Percentiles rank a stretch among this genome's conserved stretches.
Conservation (phyloP, 148 eudicot genomes). For the Fagopyrum tataricum region DNA sequence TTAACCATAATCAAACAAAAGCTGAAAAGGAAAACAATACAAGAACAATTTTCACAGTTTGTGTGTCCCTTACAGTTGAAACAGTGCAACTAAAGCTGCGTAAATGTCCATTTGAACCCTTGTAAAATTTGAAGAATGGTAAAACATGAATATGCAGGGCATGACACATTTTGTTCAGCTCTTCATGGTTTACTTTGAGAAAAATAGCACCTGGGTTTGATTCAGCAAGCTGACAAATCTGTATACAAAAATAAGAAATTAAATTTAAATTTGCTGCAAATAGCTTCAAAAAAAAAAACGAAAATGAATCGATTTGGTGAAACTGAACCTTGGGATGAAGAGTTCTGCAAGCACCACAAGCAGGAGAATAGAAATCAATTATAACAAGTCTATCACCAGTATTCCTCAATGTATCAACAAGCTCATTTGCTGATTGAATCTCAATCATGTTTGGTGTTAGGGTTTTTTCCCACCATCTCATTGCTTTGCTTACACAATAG, state of each 20-base stretch:
- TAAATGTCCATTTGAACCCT: constrained; percentile 64
- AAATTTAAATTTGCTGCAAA: background rate
- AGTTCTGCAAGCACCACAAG: constrained; percentile 91
- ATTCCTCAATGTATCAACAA: constrained; percentile 44
- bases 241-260: background rate
- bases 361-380: constrained; percentile 82
- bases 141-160: constrained; percentile 70
- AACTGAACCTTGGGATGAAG: constrained; percentile 80
- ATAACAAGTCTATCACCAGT: constrained; percentile 76
- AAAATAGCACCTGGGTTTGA: constrained; percentile 59
- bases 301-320: background rate
- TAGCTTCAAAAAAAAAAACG: background rate
- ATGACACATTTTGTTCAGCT: constrained; percentile 69
- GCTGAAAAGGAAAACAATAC: background rate
- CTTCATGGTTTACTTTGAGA: constrained; percentile 69
- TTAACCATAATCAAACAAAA: background rate
- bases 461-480: constrained; percentile 96
- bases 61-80: constrained; percentile 23
- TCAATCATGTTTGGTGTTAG: constrained; percentile 73
- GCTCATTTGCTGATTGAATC: constrained; percentile 64
- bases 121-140: constrained; percentile 86
- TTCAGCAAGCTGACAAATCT: constrained; percentile 92
- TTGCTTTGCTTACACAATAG: constrained; percentile 39
- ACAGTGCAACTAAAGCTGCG: constrained; percentile 91
- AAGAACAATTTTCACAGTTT: background rate